Base-by-base conservation (phyloP, 2,329 filamentous ascomycete genomes). In the Xylariaceae sp. region DNA sequence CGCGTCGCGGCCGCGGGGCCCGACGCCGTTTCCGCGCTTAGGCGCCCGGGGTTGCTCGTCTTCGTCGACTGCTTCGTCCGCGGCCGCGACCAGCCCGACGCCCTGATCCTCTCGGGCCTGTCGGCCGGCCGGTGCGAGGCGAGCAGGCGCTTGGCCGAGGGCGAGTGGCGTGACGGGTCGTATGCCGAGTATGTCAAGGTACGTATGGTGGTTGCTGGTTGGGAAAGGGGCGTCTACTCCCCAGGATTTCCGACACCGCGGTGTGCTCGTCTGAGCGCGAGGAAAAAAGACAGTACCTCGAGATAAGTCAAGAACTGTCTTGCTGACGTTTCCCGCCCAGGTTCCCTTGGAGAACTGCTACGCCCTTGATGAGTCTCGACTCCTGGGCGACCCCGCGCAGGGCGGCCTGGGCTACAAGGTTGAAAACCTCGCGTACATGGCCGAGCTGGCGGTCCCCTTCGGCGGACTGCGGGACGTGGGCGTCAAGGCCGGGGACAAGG, bases 381-480 rank as follows among this genome's bases (percentile, higher is more conserved):
- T 63, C 35, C 44, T 44, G 34, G 35, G 41, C 14, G 31, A 33
- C 4, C 36, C 12, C 34, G 9, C 26, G 23, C 43, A 43, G 32
- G 35, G 42, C 15, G 33, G 37, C 3, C 34, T 58, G n/a, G 65
- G 63, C 2, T 70, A 70, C 42, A 40, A 39, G 0, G 14, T 59
- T 8, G 37, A 46, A 3, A 59, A 71, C 12, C 48, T 73, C 32
- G 41, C 53, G 25, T 57, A 55, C 19, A 38, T 70, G 13, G 30
- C 46, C 5, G 38, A 49, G 7, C 36, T 59, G 4, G 34, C 65
- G 0, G 62, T 73, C 2, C 52, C 62, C 1, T 68, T 57, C 37
- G 69, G 67, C 5, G 70, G 70, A 1, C 46, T 73, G 1, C 35
- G 55, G 11, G 59, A 60, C 19, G 60, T 71, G 33, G 48, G 50